A percentile compares a stretch with the other conserved stretches of the same genome.
These are phyloP conservation scores for Zoysia japonica DNA, from an alignment of 176 grass and related monocot genomes.

Conservation along the genomic window DNA sequence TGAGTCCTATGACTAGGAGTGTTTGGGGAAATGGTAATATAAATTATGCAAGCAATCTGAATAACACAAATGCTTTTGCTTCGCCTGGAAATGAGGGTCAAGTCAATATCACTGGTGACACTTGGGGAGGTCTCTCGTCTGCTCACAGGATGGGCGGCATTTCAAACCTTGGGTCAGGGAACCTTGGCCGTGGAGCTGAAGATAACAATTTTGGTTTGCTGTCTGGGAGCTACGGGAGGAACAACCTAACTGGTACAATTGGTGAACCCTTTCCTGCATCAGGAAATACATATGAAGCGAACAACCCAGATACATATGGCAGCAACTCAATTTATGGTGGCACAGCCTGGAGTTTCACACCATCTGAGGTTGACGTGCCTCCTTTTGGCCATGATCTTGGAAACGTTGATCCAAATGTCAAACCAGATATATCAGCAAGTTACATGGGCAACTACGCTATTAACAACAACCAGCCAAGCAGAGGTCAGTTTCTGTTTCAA, in stretches of 20 bases:
- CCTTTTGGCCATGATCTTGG: slow-evolving; percentile 67
- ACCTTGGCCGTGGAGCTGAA: slow-evolving; percentile 48
- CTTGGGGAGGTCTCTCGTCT: slow-evolving; percentile 55
- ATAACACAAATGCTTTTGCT: slow-evolving; percentile 64
- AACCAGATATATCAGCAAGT: slow-evolving; percentile 45
- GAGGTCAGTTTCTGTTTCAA: slow-evolving; percentile 54
- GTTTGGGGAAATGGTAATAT: slow-evolving; percentile 62
- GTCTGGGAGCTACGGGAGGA: slow-evolving; percentile 52
- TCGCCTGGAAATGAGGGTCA: slow-evolving; percentile 52
- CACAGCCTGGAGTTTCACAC: slow-evolving; percentile 55
- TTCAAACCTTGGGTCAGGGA: slow-evolving; percentile 43
- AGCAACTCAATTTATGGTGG: slow-evolving; percentile 67
- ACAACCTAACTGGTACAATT: slow-evolving; percentile 50
- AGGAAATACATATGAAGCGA: slow-evolving; percentile 54
- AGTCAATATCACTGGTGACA: slow-evolving; percentile 35
- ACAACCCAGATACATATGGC: slow-evolving; percentile 48
- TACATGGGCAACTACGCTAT: slow-evolving; percentile 64
- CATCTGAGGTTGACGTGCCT: slow-evolving; percentile 61
- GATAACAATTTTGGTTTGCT: slow-evolving; percentile 52
- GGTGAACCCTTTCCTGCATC: slow-evolving; percentile 56
- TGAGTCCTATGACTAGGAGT: slow-evolving; percentile 70
- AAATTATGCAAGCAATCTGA: slow-evolving; percentile 53
- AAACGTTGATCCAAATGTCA: slow-evolving; percentile 54
- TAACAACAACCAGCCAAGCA: slow-evolving; percentile 69
- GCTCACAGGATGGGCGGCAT: slow-evolving; percentile 44